phyloP scores from a whole-genome alignment of 1,139 yeast genomes.

The Scheffersomyces insectosa region DNA sequence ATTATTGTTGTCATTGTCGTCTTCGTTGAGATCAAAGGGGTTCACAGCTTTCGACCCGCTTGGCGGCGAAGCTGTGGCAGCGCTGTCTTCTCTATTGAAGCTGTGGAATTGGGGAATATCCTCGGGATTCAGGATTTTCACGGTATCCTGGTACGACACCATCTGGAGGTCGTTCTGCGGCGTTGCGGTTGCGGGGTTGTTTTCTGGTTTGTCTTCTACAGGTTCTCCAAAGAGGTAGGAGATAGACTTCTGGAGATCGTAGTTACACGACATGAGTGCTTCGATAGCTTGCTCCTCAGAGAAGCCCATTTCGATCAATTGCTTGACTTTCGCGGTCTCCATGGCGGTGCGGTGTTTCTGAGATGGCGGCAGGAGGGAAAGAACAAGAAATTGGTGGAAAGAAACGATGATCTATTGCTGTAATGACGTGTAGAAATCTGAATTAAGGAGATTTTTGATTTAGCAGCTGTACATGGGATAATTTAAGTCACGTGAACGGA shows the following conservation, averaged over 20 bases:
- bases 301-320: constrained; percentile 66
- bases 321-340: constrained; percentile 13
- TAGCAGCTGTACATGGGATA: no score
- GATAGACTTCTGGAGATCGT: constrained; percentile 57
- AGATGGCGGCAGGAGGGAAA: no score
- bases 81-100: background rate
- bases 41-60: no score
- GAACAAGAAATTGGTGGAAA: no score
- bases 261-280: constrained; percentile 43
- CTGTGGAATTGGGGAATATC: constrained; percentile 9
- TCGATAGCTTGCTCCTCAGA: constrained; percentile 41
- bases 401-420: no score
- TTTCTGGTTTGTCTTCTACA: constrained; percentile 11
- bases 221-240: constrained; percentile 51
- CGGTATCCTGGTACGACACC: constrained; percentile 6
- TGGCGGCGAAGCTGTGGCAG: no score
- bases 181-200: background rate
- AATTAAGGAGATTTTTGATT: no score
- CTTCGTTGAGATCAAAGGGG: no score
- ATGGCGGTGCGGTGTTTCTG: background rate
- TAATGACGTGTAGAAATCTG: no score
- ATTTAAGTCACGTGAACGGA: no score
- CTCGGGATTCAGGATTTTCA: constrained; percentile 8
- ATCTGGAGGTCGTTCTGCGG: background rate
- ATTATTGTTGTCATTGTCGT: no score